These are phyloP conservation scores for Cydonia oblonga DNA, from an alignment of 331 rosid species.

Conservation along the genomic window DNA sequence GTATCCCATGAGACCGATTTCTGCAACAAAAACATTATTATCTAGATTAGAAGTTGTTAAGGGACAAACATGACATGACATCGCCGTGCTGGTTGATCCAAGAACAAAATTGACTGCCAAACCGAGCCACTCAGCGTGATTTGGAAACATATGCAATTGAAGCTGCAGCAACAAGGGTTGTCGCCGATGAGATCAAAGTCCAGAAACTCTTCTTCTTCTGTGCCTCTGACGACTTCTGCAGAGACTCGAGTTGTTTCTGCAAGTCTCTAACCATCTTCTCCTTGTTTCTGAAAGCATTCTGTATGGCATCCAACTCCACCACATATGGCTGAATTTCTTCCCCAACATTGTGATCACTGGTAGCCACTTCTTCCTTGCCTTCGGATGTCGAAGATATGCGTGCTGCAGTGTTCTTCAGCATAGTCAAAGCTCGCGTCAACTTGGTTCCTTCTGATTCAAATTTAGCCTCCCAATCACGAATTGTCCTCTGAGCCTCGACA, in stretches of 20 bases:
- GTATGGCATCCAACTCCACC: slow-evolving; percentile 47
- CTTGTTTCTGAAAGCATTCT: slow-evolving; percentile 45
- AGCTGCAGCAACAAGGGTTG: slow-evolving; percentile 55
- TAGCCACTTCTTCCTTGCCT: slow-evolving; percentile 24
- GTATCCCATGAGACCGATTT: neutral
- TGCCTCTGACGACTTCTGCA: slow-evolving; percentile 28
- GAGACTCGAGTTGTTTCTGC: slow-evolving; percentile 32
- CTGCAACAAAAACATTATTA: slow-evolving; percentile 16
- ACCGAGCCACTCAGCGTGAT: slow-evolving; percentile 36
- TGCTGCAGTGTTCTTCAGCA: slow-evolving; percentile 55
- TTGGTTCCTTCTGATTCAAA: slow-evolving; percentile 22
- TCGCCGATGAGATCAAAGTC: slow-evolving; percentile 54
- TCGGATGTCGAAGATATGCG: slow-evolving; percentile 16
- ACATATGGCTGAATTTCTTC: slow-evolving; percentile 34
- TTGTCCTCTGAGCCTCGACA: slow-evolving; percentile 12
- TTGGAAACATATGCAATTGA: slow-evolving; percentile 51
- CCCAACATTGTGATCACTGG: slow-evolving; percentile 21
- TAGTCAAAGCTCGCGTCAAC: slow-evolving; percentile 29
- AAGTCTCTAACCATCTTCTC: slow-evolving; percentile 44
- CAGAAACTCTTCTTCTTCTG: slow-evolving; percentile 48
- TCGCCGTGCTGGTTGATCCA: slow-evolving; percentile 10
- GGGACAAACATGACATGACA: slow-evolving; percentile 1
- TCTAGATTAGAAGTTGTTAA: slow-evolving; percentile 3
- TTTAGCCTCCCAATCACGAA: slow-evolving; percentile 34
- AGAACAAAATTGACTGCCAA: slow-evolving; percentile 11